A percentile compares a stretch with the other conserved stretches of the same genome.
These are phyloP conservation scores for Tulasnella sp. DNA, from an alignment of 768 basidiomycete species.

Conservation along the genomic window DNA sequence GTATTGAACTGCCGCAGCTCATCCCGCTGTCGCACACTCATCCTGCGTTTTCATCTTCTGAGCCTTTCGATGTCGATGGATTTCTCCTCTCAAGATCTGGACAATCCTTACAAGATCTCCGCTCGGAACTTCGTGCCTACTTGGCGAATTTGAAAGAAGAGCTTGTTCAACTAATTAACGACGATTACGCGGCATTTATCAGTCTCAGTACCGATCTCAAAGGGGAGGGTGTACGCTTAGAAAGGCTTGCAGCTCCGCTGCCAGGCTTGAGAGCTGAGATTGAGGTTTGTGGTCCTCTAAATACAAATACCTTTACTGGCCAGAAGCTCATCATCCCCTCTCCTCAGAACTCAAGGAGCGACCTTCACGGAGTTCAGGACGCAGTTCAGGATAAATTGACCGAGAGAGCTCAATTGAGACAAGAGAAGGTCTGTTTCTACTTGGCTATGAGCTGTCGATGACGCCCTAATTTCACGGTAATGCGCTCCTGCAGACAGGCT, in stretches of 20 bases:
- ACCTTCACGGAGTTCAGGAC: conserved; percentile 54
- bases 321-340: neutral
- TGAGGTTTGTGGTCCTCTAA: conserved; percentile 37
- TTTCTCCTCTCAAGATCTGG: conserved; percentile 76
- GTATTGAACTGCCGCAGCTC: conserved; percentile 27
- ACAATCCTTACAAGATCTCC: conserved; percentile 77
- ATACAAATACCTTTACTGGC: neutral
- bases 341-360: conserved; percentile 17
- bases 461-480: neutral
- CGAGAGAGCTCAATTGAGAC: conserved; percentile 62
- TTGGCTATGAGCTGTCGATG: neutral
- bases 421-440: conserved; percentile 57
- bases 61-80: conserved; percentile 66
- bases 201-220: conserved; percentile 86
- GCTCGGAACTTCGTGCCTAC: conserved; percentile 79
- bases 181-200: conserved; percentile 97
- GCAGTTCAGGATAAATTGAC: conserved; percentile 69
- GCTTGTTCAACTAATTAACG: conserved; percentile 89
- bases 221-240: conserved; percentile 68
- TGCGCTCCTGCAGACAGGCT: conserved; percentile 36
- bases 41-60: conserved; percentile 47
- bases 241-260: conserved; percentile 58
- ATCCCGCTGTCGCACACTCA: conserved; percentile 71
- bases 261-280: conserved; percentile 50
- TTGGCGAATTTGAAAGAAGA: conserved; percentile 78